A percentile compares a stretch with the other conserved stretches of the same genome.
Conservation (phyloP, 306 rosid genomes). For the Styphnolobium japonicum region DNA sequence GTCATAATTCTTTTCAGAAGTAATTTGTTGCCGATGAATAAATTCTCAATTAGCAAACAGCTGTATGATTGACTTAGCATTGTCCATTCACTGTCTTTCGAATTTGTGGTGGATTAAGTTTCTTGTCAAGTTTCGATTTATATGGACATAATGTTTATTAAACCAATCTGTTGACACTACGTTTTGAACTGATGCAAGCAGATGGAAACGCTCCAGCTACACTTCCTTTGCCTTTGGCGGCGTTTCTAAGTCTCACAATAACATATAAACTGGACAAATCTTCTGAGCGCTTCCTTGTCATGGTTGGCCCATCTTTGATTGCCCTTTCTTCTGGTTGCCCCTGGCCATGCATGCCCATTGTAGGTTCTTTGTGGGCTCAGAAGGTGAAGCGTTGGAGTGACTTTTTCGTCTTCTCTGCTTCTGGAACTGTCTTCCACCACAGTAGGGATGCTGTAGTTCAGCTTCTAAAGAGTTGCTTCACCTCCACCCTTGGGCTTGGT, state of each 20-base stretch:
- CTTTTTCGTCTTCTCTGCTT: slow-evolving; percentile 79
- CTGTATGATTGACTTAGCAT: slow-evolving; percentile 19
- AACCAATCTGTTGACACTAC: slow-evolving; percentile 33
- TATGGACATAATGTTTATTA: slow-evolving; percentile 9
- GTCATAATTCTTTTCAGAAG: neutral
- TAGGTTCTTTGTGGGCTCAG: slow-evolving; percentile 95
- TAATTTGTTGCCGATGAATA: neutral
- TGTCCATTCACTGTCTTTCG: neutral
- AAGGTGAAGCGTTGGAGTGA: slow-evolving; percentile 96
- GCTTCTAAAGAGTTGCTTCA: slow-evolving; percentile 89
- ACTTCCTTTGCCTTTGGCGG: slow-evolving; percentile 96
- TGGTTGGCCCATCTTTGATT: slow-evolving; percentile 82
- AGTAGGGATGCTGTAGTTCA: slow-evolving; percentile 75
- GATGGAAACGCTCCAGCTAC: slow-evolving; percentile 85
- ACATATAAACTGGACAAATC: slow-evolving; percentile 85
- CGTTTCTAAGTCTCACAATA: slow-evolving; percentile 92
- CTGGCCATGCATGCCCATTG: slow-evolving; percentile 99
- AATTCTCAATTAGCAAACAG: neutral
- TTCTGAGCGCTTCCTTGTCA: slow-evolving; percentile 70
- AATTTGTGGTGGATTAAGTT: neutral
- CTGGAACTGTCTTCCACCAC: slow-evolving; percentile 90
- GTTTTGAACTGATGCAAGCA: slow-evolving; percentile 37
- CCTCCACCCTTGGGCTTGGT: slow-evolving; percentile 69
- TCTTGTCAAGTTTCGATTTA: neutral
- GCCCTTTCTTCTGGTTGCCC: slow-evolving; percentile 84